A percentile compares a stretch with the other conserved stretches of the same genome.
Conservation (phyloP, 257 asterid species). For the Ehretia macrophylla region DNA sequence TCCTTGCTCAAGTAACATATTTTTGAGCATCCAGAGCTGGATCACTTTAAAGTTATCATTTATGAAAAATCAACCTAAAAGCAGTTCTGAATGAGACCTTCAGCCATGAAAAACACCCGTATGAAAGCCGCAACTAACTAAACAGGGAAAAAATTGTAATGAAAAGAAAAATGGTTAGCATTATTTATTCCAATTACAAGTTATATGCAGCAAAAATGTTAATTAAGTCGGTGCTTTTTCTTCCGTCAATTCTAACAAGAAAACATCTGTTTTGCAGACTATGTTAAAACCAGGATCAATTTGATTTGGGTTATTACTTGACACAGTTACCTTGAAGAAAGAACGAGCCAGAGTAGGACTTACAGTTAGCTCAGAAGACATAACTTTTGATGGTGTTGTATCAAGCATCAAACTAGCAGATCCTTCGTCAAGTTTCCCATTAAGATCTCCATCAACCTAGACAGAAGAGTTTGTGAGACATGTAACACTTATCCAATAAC, state of each 20-base stretch:
- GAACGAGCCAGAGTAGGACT: slow-evolving; percentile 23
- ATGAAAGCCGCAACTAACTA: no score
- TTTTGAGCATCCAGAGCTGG: no score
- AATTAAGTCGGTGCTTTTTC: no score
- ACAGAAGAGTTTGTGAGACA: slow-evolving; percentile 22
- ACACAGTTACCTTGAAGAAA: slow-evolving; percentile 1
- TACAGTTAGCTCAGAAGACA: slow-evolving; percentile 87
- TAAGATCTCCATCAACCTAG: slow-evolving; percentile 73
- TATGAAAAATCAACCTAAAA: background rate
- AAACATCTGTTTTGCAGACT: no score
- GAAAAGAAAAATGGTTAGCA: background rate
- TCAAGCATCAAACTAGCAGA: slow-evolving; percentile 80
- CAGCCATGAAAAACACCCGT: no score
- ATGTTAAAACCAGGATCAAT: background rate
- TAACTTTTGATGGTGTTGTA: slow-evolving; percentile 91
- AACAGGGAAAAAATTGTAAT: no score
- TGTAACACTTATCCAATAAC: background rate
- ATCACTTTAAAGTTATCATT: no score
- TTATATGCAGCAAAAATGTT: background rate
- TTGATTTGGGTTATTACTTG: slow-evolving; percentile 2
- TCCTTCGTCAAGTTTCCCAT: slow-evolving; percentile 92
- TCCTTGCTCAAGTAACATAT: background rate
- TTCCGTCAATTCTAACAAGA: no score
- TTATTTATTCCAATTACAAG: no score
- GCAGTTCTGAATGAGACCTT: background rate